Evolutionary conservation across 2,329 filamentous ascomycete species (phyloP).

Genomic region (Mycosphaerella sp.): DNA sequence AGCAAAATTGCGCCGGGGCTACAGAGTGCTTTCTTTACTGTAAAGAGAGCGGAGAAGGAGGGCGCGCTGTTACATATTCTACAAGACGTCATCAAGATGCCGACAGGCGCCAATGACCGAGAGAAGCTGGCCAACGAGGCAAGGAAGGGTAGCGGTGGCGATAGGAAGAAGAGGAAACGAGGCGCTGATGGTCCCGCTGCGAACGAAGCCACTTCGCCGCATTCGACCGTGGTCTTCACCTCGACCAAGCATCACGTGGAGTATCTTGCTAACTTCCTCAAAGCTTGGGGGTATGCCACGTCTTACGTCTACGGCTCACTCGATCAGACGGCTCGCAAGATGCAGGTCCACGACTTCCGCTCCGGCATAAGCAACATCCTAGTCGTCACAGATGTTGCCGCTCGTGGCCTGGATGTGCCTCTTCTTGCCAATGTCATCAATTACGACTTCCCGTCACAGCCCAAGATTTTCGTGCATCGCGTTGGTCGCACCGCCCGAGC

Average conservation of each 20-base stretch:
- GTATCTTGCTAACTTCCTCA: constrained; percentile 77
- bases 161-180: constrained; percentile 65
- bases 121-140: constrained; percentile 42
- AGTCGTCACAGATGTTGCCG: constrained; percentile 93
- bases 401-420: constrained; percentile 95
- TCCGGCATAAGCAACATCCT: constrained; percentile 78
- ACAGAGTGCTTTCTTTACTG: constrained; percentile 88
- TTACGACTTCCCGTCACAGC: constrained; percentile 94
- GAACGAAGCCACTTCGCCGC: constrained; percentile 68
- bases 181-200: constrained; percentile 44
- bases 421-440: constrained; percentile 96
- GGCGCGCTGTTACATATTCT: constrained; percentile 83
- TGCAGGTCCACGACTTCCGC: constrained; percentile 86
- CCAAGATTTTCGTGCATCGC: constrained; percentile 93
- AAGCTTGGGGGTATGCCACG: constrained; percentile 73
- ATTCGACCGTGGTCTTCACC: constrained; percentile 92
- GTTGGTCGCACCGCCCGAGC: constrained; percentile 95
- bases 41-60: constrained; percentile 92
- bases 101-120: constrained; percentile 56
- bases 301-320: constrained; percentile 93
- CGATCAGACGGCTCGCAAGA: constrained; percentile 86
- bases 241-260: constrained; percentile 98
- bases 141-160: constrained; percentile 33
- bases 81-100: constrained; percentile 88
- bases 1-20: constrained; percentile 94